Evolutionary conservation across 805 yeast genomes (phyloP), one percentile per base, ranked within the genome.

Genomic region (Cyberlindnera maclurae): DNA sequence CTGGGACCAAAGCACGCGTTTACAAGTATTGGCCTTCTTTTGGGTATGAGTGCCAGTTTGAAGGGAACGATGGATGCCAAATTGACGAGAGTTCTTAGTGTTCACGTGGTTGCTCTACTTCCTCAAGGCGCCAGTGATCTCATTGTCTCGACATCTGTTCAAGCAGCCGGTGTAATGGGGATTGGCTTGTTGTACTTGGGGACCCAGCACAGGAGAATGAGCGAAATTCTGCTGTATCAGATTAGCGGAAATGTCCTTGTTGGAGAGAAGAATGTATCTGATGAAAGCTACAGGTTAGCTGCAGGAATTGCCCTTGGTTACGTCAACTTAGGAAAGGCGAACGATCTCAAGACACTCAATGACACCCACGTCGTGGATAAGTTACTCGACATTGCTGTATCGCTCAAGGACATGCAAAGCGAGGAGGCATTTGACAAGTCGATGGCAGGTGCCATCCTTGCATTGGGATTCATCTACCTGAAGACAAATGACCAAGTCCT

Each of bases 11-110:
- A 93, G 47, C 87, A 85, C 51, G 75, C 82, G 4, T 73, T 73
- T 30, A 85, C 95, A 0, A 85, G 95, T 57, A 79, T 88, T 27
- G 97, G 97, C 0, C 65, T 93, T 33, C 63, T 93, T 27, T 61
- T 93, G 13, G 99, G 99, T 1, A 82, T 90, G 86, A 78, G 96
- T 15, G 96, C 96, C 0, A 85, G 96, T 59, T 65, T 79, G 42
- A 68, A 68, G 47, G 89, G 97, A 2, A 67, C 89, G 0, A 83
- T 83, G 86, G 89, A 93, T 63, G 67, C 79, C 33, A 88, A 87
- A 50, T 64, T 93, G 34, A 87, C 96, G 0, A 90, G 88, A 54
- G 96, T 93, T 0, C 64, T 93, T 31, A 82, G 95, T 5, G 96
- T 93, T 13, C 98, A 93, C 59, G 85, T 93, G 12, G 88, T 83